Evolutionary conservation across 306 rosid genomes (phyloP), one percentile per base, ranked within the genome.

Genomic region (Erythrophleum fordii): DNA sequence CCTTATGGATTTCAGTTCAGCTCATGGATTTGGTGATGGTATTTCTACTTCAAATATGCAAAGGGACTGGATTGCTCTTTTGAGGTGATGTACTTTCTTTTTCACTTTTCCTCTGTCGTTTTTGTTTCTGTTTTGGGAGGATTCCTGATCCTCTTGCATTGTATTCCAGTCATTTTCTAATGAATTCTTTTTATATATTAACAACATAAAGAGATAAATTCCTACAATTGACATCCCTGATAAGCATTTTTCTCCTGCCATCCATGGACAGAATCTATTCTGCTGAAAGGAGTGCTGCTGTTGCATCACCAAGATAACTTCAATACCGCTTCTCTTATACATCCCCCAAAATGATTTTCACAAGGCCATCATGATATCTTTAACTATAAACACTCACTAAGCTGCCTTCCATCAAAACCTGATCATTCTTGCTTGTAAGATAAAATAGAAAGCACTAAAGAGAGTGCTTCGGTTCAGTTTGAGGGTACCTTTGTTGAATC

Each of bases 231-330:
- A 45, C 17, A 45, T 45, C 17, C 80, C 61, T 45, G 17, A 22
- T 22, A 56, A 73, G 28, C 46, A 39, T 28, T 41, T 4, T 58
- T 46, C 64, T 6, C 28, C 37, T 45, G 29, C 81, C 14, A 14
- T 53, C 20, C 51, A 34, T 14, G 16, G 18, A 58, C 42, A 70
- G 20, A 5, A 69, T 9, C 46, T 44, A 45, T 20, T 14, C 52
- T 11, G n/a, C 71, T 0, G 28, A 6, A 58, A 26, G 26, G 61
- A 58, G 56, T 37, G 20, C 61, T 37, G 12, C 35, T 4, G n/a
- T 71, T 53, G 28, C 53, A 73, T 13, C 0, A 1, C 42, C 61
- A 44, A 49, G 11, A 55, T n/a, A 79, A 28, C 71, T 79, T 70
- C 2, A 69, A 70, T 39, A 59, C 25, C 0, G 58, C 23, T 51